Conservation (phyloP, 108 stramenopile species). For the Mediolabrus comicus region DNA sequence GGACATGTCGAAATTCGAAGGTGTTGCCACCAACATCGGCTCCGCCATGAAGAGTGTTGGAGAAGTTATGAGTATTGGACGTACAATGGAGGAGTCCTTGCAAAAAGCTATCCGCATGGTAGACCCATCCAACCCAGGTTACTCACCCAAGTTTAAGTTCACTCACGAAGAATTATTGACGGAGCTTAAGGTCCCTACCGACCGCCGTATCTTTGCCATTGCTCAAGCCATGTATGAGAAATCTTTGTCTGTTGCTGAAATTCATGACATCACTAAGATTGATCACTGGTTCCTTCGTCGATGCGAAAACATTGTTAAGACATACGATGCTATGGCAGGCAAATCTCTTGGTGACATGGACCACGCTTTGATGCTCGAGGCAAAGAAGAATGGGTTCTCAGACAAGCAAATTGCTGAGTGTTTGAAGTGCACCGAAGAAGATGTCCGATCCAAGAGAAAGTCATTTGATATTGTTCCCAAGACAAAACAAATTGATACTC, state of each 20-base stretch:
- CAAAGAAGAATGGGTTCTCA: conserved; percentile 94
- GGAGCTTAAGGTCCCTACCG: conserved; percentile 86
- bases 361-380: conserved; percentile 61
- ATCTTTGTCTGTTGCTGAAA: conserved; percentile 79
- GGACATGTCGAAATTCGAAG: conserved; percentile 96
- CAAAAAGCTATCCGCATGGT: conserved; percentile 99
- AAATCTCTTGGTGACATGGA: conserved; percentile 48
- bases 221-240: conserved; percentile 90
- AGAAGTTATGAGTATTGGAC: conserved; percentile 99
- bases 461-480: conserved; percentile 72
- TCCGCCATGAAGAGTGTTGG: conserved; percentile 98
- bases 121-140: conserved; percentile 87
- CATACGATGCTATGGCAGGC: conserved; percentile 49
- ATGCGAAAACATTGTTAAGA: conserved; percentile 86
- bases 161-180: conserved; percentile 65
- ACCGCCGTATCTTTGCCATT: conserved; percentile 91
- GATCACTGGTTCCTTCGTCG: conserved; percentile 97
- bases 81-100: conserved; percentile 94
- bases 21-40: conserved; percentile 90
- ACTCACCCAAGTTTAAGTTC: conserved; percentile 52
- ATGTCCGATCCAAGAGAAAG: conserved; percentile 67
- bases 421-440: conserved; percentile 68
- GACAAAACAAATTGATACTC: conserved; percentile 99
- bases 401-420: conserved; percentile 87
- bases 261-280: conserved; percentile 95